Evolutionary conservation across 2,329 filamentous ascomycete genomes (phyloP).

Genomic region (Colletotrichum neosansevieriae): DNA sequence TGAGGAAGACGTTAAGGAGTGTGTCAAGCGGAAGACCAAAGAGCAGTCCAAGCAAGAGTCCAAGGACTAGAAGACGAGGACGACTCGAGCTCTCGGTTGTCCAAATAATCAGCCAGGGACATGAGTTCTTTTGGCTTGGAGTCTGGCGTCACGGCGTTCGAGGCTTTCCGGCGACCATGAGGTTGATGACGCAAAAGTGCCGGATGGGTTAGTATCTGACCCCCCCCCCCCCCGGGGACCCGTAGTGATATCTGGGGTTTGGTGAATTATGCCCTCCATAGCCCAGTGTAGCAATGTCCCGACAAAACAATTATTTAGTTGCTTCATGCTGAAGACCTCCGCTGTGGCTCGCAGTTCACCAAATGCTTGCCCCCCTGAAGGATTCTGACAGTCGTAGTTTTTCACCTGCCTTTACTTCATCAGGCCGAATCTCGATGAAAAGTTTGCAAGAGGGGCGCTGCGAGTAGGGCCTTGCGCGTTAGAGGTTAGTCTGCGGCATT

Average conservation of each 20-base stretch:
- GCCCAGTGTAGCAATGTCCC: constrained; percentile 3
- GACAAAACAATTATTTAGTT: constrained; percentile 23
- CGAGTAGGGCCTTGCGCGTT: constrained; percentile 70
- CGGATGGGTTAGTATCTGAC: not conserved
- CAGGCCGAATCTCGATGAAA: constrained; percentile 82
- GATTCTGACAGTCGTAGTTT: not conserved
- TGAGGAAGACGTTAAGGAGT: too few species aligned
- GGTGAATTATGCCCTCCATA: not conserved
- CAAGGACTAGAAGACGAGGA: too few species aligned
- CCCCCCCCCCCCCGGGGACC: not conserved
- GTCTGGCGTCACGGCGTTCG: constrained; percentile 34
- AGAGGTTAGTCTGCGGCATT: constrained; percentile 68
- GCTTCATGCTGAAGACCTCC: constrained; percentile 1
- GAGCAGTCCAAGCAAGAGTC: too few species aligned
- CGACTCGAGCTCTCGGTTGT: not conserved
- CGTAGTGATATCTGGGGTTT: not conserved
- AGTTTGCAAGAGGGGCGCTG: constrained; percentile 74
- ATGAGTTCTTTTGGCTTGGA: constrained; percentile 19
- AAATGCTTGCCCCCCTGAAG: not conserved
- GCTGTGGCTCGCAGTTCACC: not conserved
- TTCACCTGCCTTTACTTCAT: constrained; percentile 53
- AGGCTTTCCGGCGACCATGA: constrained; percentile 13
- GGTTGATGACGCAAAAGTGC: constrained; percentile 21
- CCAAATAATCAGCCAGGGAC: not conserved
- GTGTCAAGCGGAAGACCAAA: too few species aligned